Conservation (phyloP, 2,329 filamentous ascomycete genomes). For the Graphilbum ipis-grandicollis region DNA sequence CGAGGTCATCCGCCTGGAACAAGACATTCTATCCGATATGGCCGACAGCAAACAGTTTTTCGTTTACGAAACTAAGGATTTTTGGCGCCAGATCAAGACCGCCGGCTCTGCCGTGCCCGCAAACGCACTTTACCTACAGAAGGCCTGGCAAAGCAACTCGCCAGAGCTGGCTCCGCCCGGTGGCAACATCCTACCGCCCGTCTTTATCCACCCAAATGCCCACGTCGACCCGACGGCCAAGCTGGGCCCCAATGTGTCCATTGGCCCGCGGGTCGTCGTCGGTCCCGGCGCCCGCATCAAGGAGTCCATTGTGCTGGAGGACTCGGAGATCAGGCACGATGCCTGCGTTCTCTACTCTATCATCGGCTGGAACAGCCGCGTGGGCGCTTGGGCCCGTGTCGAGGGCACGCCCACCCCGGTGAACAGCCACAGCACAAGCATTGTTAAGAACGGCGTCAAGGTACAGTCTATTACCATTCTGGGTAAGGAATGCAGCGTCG, state of each 20-base stretch:
- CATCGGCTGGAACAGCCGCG: slow-evolving; percentile 88
- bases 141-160: slow-evolving; percentile 71
- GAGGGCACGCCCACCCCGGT: slow-evolving; percentile 85
- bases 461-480: slow-evolving; percentile 97
- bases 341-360: slow-evolving; percentile 91
- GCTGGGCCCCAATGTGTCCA: slow-evolving; percentile 89
- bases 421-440: slow-evolving; percentile 78
- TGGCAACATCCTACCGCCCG: slow-evolving; percentile 74
- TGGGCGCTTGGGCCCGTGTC: slow-evolving; percentile 95
- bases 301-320: slow-evolving; percentile 90
- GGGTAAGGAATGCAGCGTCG: slow-evolving; percentile 88
- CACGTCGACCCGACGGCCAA: slow-evolving; percentile 88
- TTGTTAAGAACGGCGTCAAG: slow-evolving; percentile 95
- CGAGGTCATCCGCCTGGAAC: slow-evolving; percentile 84
- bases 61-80: slow-evolving; percentile 96
- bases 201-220: slow-evolving; percentile 88
- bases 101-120: slow-evolving; percentile 92
- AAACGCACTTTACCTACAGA: slow-evolving; percentile 89
- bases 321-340: slow-evolving; percentile 90
- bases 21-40: slow-evolving; percentile 89
- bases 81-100: slow-evolving; percentile 99
- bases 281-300: slow-evolving; percentile 84
- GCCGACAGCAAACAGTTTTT: slow-evolving; percentile 97
- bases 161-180: slow-evolving; percentile 70
- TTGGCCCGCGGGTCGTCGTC: slow-evolving; percentile 73